A percentile compares a stretch with the other conserved stretches of the same genome.
phyloP scores from a whole-genome alignment of 2,329 filamentous ascomycete genomes.

The Fusarium sp. region DNA sequence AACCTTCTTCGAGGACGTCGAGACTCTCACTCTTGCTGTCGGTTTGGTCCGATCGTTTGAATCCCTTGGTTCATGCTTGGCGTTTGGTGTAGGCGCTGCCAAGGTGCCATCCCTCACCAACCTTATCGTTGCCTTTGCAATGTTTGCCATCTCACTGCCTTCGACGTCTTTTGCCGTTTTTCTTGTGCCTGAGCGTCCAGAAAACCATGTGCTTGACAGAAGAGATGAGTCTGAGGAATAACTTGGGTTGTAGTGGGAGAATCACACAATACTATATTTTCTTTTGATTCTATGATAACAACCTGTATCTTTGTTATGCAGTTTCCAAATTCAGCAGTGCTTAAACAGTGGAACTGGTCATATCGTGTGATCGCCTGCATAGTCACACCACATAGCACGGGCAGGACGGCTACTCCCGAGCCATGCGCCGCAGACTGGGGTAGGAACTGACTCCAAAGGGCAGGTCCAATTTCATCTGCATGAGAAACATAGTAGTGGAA shows the following conservation, averaged over 20 bases:
- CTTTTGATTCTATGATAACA: no score
- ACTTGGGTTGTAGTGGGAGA: accelerated
- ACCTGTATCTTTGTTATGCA: no score
- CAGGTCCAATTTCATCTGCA: no score
- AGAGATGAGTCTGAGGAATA: slow-evolving; percentile 15
- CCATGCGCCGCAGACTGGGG: no score
- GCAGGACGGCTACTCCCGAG: no score
- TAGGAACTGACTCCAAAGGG: no score
- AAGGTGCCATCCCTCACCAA: slow-evolving; percentile 62
- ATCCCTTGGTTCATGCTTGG: slow-evolving; percentile 60
- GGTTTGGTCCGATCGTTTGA: slow-evolving; percentile 63
- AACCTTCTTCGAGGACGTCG: slow-evolving; percentile 63
- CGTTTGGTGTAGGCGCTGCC: slow-evolving; percentile 62
- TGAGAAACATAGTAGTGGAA: no score
- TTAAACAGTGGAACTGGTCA: background rate
- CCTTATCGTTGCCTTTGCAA: slow-evolving; percentile 60
- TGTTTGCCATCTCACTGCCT: slow-evolving; percentile 59
- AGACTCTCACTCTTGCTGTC: slow-evolving; percentile 63
- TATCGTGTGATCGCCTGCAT: background rate
- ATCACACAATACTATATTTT: background rate
- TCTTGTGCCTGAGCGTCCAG: slow-evolving; percentile 53
- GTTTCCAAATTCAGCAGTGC: no score
- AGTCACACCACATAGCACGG: no score
- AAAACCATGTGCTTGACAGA: slow-evolving; percentile 22
- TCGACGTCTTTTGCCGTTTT: slow-evolving; percentile 53